Base-by-base conservation (phyloP, 768 basidiomycete species). In the Sporobolomyces pararoseus region DNA sequence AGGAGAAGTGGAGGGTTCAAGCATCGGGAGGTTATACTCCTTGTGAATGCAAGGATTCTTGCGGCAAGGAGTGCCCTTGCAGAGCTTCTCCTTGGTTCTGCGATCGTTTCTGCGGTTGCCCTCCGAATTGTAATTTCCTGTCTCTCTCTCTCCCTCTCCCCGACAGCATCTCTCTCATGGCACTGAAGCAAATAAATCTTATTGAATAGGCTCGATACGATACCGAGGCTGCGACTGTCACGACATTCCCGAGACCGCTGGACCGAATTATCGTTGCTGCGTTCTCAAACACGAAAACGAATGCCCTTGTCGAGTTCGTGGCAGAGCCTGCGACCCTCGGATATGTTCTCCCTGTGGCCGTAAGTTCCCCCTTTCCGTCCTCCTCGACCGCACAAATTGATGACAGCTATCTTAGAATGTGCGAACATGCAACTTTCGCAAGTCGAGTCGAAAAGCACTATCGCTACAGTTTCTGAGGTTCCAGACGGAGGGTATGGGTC, bases 41-140 rank as follows among this genome's bases (percentile, higher is more conserved):
- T 44, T 61, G 59, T 31, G 27, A 31, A 13, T 61, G 59, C 27
- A 39, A 47, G 46, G 25, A 27, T 12, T 13, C 19, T 9, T 49
- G 59, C 31, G 34, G 19, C 16, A 27, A 4, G 3, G 9, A 31
- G 7, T 60, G 58, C 16, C 4, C 2, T 25, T 60, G 58, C n/a
- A 16, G 13, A 3, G 39, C 5, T 4, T 29, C 27, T 4, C 7
- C 27, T 4, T 42, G 39, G 12, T 61, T n/a, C 39, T 61, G 59
- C 31, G 59, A 61, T 31, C 44, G 27, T 3, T 61, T 61, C 27
- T 61, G 59, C 32, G 59, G 59, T 27, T 61, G 59, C 32, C 59
- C 59, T 25, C 27, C 59, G 16, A 25, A 19, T 21, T 61, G 59
- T 61, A 17, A 23, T 44, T 58, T 25, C 19, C 44, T 42, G 14